Evolutionary conservation across 108 stramenopile genomes (phyloP).

Genomic region (Ochromonas danica): DNA sequence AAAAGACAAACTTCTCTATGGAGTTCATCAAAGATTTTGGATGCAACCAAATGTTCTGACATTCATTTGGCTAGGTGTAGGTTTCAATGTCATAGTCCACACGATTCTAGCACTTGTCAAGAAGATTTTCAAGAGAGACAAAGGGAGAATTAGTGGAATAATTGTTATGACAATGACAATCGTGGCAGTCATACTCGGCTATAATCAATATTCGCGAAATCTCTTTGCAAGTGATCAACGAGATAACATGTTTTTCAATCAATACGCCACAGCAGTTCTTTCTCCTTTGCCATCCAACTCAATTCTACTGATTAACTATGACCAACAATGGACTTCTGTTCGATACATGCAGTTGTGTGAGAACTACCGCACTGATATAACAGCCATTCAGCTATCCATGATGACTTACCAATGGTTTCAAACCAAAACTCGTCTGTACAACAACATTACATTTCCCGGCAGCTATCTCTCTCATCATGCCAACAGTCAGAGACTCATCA

Average conservation of each 20-base stretch:
- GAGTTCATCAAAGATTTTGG: slow-evolving; percentile 78
- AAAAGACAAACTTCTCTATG: slow-evolving; percentile 61
- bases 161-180: slow-evolving; percentile 19
- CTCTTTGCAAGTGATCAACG: slow-evolving; percentile 44
- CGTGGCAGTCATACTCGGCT: not conserved
- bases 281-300: slow-evolving; percentile 60
- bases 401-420: slow-evolving; percentile 71
- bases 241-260: slow-evolving; percentile 52
- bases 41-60: slow-evolving; percentile 68
- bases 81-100: not conserved
- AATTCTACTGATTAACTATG: slow-evolving; percentile 69
- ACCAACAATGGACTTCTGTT: slow-evolving; percentile 74
- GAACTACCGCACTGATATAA: slow-evolving; percentile 61
- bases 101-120: not conserved
- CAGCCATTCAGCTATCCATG: slow-evolving; percentile 65
- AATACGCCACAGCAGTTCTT: slow-evolving; percentile 66
- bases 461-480: slow-evolving; percentile 50
- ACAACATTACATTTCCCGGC: slow-evolving; percentile 54
- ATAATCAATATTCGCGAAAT: not conserved
- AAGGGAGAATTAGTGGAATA: slow-evolving; percentile 28
- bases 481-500: slow-evolving; percentile 33
- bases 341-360: slow-evolving; percentile 74
- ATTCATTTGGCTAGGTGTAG: slow-evolving; percentile 30
- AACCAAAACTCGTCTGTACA: slow-evolving; percentile 59
- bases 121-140: not conserved